Evolutionary conservation across 2,329 filamentous ascomycete genomes (phyloP), one percentile per base, ranked within the genome.

Genomic region (Dothistroma septosporum): DNA sequence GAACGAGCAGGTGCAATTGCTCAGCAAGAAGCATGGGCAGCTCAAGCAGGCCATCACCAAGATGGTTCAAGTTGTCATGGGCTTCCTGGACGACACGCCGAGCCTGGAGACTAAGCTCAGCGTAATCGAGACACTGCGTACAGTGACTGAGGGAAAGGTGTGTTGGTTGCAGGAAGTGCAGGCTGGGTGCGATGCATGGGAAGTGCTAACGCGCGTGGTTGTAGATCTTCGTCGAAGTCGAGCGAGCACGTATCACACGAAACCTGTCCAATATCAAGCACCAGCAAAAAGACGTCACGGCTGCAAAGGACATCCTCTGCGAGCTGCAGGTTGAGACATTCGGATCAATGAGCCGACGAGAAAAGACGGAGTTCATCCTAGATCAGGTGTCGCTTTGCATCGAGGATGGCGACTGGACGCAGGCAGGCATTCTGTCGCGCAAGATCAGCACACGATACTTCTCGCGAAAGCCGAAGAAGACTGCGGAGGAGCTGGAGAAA

Each of bases 11-110:
- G 91, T 96, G 65, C 83, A 96, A 71, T 83, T 97, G 66, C 83
- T 99, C 60, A 97, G 94, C 67, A 99, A 99, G 87, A 99, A 99
- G 82, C 94, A 99, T 89, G 91, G 92, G 71, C 94, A 99, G 82
- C 92, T 99, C 74, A 99, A 99, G 79, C 94, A 97, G 79, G 94
- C 94, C 73, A 94, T 92, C 72, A 97, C 94, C 71, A 94, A 93
- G 82, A 99, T 99, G 94, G 92, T 99, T 63, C 94, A 99, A 82
- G 89, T 88, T 53, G 92, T 96, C 64, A 96, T 99, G 87, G 83
- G 82, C 62, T 97, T 97, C 77, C 79, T 99, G 72, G 89, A 96
- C 73, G 86, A 89, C 52, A 92, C 92, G 22, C 92, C 94, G 35
- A 89, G 86, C 72, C 73, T 91, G 63, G 92, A 97, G 69, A 92